These are phyloP conservation scores for Ceratocystis papillata DNA, from an alignment of 2,329 filamentous ascomycete genomes.

Conservation along the genomic window DNA sequence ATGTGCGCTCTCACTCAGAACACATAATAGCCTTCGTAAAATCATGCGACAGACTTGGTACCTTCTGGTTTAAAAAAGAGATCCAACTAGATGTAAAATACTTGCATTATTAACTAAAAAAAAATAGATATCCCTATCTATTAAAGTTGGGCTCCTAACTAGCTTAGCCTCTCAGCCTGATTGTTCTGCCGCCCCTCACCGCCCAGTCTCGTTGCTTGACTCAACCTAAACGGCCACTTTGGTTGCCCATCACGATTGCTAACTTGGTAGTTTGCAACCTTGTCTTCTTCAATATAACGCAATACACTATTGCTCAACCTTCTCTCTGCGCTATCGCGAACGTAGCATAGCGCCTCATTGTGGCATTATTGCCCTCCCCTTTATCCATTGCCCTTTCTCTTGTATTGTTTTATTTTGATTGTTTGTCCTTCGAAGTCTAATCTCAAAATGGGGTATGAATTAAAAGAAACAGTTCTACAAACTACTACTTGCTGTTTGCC, in stretches of 20 bases:
- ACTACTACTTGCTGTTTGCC: not conserved
- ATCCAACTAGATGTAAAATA: too few relatives aligned
- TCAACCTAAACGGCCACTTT: not conserved
- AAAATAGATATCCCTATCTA: too few relatives aligned
- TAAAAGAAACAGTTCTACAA: not conserved
- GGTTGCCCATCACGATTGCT: not conserved
- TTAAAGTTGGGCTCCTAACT: too few relatives aligned
- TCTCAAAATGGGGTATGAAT: conserved; percentile 11
- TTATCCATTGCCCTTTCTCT: not conserved
- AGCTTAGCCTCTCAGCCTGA: conserved; percentile 9
- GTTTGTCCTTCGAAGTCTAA: conserved; percentile 1
- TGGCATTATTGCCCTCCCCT: conserved; percentile 21
- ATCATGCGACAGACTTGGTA: too few relatives aligned
- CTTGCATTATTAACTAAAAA: too few relatives aligned
- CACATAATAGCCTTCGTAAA: not conserved
- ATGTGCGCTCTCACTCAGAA: not conserved
- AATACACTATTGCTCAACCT: not conserved
- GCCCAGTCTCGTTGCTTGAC: conserved; percentile 1
- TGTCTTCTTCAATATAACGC: not conserved
- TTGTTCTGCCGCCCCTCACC: conserved; percentile 19
- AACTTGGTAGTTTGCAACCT: conserved; percentile 4
- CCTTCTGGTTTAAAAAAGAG: too few relatives aligned
- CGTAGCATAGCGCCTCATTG: conserved; percentile 24
- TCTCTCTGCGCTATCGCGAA: not conserved
- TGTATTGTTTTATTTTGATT: conserved; percentile 15